phyloP scores from a whole-genome alignment of 164 flowering plant species.

The Stephania cephalantha region DNA sequence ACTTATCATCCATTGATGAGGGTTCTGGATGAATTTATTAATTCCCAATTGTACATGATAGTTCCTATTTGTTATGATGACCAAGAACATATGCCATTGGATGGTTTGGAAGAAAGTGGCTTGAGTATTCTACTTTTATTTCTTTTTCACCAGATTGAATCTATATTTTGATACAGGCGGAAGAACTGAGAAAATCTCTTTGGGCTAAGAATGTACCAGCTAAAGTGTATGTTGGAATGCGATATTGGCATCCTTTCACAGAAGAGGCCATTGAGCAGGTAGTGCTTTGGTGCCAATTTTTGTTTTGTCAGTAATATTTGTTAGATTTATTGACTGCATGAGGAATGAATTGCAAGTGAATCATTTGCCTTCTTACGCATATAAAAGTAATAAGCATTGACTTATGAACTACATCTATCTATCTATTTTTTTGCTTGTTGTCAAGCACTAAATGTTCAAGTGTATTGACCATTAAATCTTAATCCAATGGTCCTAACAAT shows the following conservation, averaged over 20 bases:
- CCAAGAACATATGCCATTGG: neutral
- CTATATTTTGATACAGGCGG: conserved; percentile 47
- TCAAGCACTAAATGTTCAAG: too few species aligned
- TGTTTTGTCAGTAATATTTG: neutral
- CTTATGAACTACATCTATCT: too few species aligned
- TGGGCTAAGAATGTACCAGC: conserved; percentile 80
- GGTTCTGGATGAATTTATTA: neutral
- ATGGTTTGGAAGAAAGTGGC: neutral
- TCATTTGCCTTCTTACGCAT: too few species aligned
- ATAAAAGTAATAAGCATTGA: too few species aligned
- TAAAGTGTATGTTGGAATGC: conserved; percentile 97
- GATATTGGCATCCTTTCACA: conserved; percentile 98
- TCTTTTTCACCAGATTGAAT: neutral
- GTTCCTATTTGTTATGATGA: neutral
- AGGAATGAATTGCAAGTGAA: too few species aligned
- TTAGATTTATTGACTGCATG: neutral
- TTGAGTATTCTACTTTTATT: neutral
- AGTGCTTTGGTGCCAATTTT: neutral
- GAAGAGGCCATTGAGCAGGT: conserved; percentile 97
- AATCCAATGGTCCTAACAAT: too few species aligned
- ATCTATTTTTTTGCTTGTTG: too few species aligned
- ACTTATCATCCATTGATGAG: neutral
- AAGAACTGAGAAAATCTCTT: conserved; percentile 77
- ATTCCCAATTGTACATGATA: neutral
- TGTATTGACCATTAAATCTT: too few species aligned